Base-by-base conservation (phyloP, 768 basidiomycete genomes). In the Amanita polypyramis region DNA sequence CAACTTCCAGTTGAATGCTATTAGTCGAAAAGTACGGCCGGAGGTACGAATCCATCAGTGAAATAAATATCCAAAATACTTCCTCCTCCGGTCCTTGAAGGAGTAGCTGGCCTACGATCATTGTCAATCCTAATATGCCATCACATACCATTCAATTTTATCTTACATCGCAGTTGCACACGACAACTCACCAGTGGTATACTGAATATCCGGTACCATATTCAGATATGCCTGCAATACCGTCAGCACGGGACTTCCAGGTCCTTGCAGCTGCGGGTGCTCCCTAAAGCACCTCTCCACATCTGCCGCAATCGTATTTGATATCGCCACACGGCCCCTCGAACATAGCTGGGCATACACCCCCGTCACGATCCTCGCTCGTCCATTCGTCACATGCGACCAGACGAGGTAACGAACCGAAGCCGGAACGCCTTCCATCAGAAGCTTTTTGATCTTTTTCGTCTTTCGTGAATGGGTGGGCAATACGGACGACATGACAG, bases 1-100 rank as follows among this genome's bases (percentile, higher is more conserved):
- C 89, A 6, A 91, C 80, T 54, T 89, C 87, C 47, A 88, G 65
- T 59, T 87, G 85, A 2, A 71, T 68, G 1, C 71, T 65, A 43
- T 64, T 72, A 2, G 71, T 57, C 32, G 82, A 76, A 58, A 88
- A 92, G 60, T 89, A 89, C 0, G 80, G 69, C 1, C 88, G 81
- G n/a, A 90, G 67, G 54, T 89, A 80, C 1, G 76, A 74, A 54
- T 91, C 86, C 88, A 92, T 92, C 53, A 91, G 65, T 2, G 86
- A 87, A 1, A 86, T 73, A 58, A 91, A 90, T 15, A 85, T 90
- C 88, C 88, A 92, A 61, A 92, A 92, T 0, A 85, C 88, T 54
- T 92, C 89, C 59, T 92, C 89, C 53, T 92, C 88, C 0, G 88
- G 89, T 0, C 85, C 77, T 40, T 85, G 78, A 7, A 83, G 63